Percentiles rank a stretch among this genome's conserved stretches.
Evolutionary conservation across 805 yeast species (phyloP).

Genomic region (Cyberlindnera galapagoensis): DNA sequence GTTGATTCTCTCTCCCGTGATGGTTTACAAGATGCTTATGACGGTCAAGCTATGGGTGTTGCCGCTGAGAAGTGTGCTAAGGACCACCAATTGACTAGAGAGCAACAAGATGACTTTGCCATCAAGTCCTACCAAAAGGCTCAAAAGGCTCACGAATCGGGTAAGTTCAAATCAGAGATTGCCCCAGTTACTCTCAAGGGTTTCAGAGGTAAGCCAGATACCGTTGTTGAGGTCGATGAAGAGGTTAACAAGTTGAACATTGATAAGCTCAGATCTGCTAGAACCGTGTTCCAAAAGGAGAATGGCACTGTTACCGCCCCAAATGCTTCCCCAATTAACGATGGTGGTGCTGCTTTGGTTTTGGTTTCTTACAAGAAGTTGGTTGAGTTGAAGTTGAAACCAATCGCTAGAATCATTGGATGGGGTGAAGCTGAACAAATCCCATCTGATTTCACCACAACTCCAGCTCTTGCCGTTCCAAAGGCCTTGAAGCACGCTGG

Average conservation of each 20-base stretch:
- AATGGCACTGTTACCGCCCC: slow-evolving; percentile 97
- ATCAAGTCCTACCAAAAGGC: slow-evolving; percentile 82
- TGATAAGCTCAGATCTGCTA: slow-evolving; percentile 68
- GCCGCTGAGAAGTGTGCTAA: slow-evolving; percentile 95
- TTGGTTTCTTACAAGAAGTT: slow-evolving; percentile 81
- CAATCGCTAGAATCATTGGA: slow-evolving; percentile 82
- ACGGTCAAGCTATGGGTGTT: slow-evolving; percentile 86
- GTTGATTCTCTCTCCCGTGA: slow-evolving; percentile 91
- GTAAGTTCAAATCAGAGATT: slow-evolving; percentile 79
- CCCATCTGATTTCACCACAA: slow-evolving; percentile 93
- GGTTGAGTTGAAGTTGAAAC: slow-evolving; percentile 79
- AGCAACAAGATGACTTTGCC: slow-evolving; percentile 87
- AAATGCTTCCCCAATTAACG: slow-evolving; percentile 93
- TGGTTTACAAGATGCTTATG: slow-evolving; percentile 91
- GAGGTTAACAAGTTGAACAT: slow-evolving; percentile 77
- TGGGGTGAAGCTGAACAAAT: slow-evolving; percentile 99
- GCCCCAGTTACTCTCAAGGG: slow-evolving; percentile 89
- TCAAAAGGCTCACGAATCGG: slow-evolving; percentile 67
- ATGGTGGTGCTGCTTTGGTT: slow-evolving; percentile 95
- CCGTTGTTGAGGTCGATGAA: slow-evolving; percentile 69
- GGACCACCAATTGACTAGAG: slow-evolving; percentile 72
- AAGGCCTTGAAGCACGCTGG: slow-evolving; percentile 90
- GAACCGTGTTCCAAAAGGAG: slow-evolving; percentile 92
- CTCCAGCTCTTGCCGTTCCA: slow-evolving; percentile 93
- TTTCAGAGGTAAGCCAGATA: slow-evolving; percentile 83